A percentile compares a stretch with the other conserved stretches of the same genome.
Conservation (phyloP, 345 rosid species). For the Citrus reticulata region DNA sequence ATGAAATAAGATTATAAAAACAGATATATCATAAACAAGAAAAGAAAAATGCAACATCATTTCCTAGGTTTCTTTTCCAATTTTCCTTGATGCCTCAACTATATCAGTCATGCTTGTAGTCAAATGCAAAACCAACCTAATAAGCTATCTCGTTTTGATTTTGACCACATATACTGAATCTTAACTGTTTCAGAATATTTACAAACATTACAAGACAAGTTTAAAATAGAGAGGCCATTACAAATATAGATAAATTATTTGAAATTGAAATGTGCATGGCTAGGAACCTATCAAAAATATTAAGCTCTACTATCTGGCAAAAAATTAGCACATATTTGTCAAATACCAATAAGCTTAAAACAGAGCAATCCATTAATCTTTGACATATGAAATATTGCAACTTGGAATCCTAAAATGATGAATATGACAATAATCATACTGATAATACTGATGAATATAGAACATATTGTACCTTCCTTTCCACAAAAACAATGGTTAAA, state of each 20-base stretch:
- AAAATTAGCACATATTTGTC: background rate
- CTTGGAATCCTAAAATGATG: background rate
- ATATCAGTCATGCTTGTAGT: background rate
- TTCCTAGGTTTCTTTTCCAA: background rate
- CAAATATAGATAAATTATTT: background rate
- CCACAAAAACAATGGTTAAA: slow-evolving; percentile 40
- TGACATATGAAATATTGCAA: background rate
- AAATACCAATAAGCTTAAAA: background rate
- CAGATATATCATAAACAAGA: background rate
- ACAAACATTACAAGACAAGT: background rate
- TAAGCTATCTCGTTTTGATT: background rate
- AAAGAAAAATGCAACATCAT: background rate
- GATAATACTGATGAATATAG: background rate
- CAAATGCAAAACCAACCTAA: background rate
- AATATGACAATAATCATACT: background rate
- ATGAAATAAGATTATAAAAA: background rate
- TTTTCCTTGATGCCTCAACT: background rate
- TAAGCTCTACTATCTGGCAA: background rate
- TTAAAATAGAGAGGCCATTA: background rate
- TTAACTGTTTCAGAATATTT: background rate
- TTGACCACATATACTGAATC: background rate
- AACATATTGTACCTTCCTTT: slow-evolving; percentile 30
- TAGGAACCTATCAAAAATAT: background rate
- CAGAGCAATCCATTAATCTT: background rate
- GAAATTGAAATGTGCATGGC: background rate